Evolutionary conservation across 306 rosid genomes (phyloP).

Genomic region (Canavalia gladiata): DNA sequence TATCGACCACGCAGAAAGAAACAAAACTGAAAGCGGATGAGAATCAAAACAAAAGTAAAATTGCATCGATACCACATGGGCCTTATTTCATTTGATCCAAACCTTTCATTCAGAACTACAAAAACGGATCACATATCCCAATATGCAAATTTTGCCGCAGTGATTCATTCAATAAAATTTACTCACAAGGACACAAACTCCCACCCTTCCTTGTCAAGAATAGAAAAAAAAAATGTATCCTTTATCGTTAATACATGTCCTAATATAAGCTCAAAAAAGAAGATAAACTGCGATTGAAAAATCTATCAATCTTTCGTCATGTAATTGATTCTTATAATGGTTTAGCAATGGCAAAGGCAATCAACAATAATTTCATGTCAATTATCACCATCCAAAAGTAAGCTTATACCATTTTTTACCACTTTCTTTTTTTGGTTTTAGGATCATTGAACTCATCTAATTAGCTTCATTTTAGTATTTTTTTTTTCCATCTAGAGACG

Average conservation of each 20-base stretch:
- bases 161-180: neutral
- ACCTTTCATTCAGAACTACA: neutral
- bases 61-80: constrained; percentile 22
- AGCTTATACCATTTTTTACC: neutral
- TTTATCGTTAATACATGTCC: too few species aligned
- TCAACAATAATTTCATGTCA: neutral
- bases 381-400: neutral
- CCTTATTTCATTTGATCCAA: constrained; percentile 1
- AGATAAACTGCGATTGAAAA: neutral
- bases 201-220: neutral
- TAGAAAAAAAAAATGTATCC: neutral
- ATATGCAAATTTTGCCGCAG: neutral
- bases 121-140: constrained; percentile 34
- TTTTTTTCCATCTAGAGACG: neutral
- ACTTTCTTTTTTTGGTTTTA: neutral
- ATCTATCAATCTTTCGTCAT: neutral
- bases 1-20: constrained; percentile 42
- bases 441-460: neutral
- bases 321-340: neutral
- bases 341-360: neutral
- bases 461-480: neutral
- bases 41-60: constrained; percentile 31
- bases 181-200: neutral
- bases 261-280: neutral
- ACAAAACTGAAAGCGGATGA: constrained; percentile 45